Conservation (phyloP, 1,284 basidiomycete species). For the Apiotrichum domesticum region DNA sequence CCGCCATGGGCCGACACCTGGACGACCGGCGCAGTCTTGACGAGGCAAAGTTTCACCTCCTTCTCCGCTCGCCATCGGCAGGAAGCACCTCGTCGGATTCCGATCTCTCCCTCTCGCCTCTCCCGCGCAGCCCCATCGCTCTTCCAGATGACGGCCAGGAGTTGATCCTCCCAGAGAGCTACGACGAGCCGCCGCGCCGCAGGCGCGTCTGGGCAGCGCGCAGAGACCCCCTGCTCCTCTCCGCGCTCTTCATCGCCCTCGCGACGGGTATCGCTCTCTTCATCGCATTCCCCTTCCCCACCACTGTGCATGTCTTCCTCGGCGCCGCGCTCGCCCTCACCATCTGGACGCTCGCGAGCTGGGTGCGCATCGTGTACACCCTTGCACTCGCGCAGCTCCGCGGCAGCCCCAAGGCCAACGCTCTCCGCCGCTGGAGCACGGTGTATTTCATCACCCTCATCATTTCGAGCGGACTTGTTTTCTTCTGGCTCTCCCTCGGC, state of each 20-base stretch:
- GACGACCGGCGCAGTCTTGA: too few species aligned
- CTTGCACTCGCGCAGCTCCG: background rate
- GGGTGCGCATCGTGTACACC: constrained; percentile 10
- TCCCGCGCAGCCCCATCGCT: too few species aligned
- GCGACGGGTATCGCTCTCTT: constrained; percentile 10
- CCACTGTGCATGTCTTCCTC: constrained; percentile 32
- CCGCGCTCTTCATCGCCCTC: constrained; percentile 4
- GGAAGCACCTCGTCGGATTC: too few species aligned
- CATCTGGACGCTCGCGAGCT: constrained; percentile 18
- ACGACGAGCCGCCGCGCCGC: too few species aligned
- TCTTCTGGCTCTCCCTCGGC: constrained; percentile 20
- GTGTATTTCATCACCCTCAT: constrained; percentile 5
- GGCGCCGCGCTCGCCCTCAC: constrained; percentile 11
- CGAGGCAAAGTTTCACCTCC: too few species aligned
- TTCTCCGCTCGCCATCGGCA: too few species aligned
- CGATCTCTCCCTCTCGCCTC: too few species aligned
- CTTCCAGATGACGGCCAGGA: too few species aligned
- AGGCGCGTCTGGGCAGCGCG: background rate
- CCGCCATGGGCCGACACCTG: too few species aligned
- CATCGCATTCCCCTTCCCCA: constrained; percentile 31
- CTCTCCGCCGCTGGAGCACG: constrained; percentile 1
- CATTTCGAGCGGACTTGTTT: constrained; percentile 9
- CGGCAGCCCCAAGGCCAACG: background rate
- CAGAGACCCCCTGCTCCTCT: constrained; percentile 11
- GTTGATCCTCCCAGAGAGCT: too few species aligned